Conservation (phyloP, 495 filamentous ascomycete species). For the Sabuloglossum arenarium region DNA sequence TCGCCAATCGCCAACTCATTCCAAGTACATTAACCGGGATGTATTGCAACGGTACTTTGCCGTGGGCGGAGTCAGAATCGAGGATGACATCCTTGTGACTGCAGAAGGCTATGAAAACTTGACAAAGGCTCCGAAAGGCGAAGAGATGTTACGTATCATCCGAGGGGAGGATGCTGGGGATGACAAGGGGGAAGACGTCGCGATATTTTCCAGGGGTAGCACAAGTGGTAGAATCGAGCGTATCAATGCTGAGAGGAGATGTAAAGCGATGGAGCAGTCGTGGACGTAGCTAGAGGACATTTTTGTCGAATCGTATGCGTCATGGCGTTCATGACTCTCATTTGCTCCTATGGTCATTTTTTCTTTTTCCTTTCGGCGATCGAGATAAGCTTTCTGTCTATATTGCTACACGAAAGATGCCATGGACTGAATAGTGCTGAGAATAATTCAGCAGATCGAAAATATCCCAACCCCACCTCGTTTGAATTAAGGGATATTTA, state of each 20-base stretch:
- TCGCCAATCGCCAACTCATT: conserved; percentile 40
- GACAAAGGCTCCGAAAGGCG: conserved; percentile 63
- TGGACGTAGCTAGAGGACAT: not conserved
- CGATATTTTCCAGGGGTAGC: not conserved
- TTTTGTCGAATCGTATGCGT: not conserved
- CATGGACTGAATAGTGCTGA: too few relatives aligned
- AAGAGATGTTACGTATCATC: conserved; percentile 44
- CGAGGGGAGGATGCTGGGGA: conserved; percentile 2
- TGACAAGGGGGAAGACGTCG: not conserved
- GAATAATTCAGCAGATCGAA: too few relatives aligned
- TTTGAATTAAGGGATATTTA: too few relatives aligned
- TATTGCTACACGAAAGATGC: too few relatives aligned
- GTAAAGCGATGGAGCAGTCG: not conserved
- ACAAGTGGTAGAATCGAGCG: not conserved
- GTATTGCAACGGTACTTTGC: conserved; percentile 49
- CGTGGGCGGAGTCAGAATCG: conserved; percentile 78
- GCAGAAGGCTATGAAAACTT: conserved; percentile 59
- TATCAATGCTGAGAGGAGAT: not conserved
- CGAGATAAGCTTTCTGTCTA: too few relatives aligned
- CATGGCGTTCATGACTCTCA: not conserved
- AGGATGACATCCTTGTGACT: conserved; percentile 78
- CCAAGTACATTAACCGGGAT: conserved; percentile 49
- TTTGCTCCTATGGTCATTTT: too few relatives aligned
- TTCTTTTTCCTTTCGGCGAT: too few relatives aligned
- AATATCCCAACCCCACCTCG: too few relatives aligned